These are phyloP conservation scores for Phlegmacium glaucopus DNA, from an alignment of 768 basidiomycete genomes.

Conservation along the genomic window DNA sequence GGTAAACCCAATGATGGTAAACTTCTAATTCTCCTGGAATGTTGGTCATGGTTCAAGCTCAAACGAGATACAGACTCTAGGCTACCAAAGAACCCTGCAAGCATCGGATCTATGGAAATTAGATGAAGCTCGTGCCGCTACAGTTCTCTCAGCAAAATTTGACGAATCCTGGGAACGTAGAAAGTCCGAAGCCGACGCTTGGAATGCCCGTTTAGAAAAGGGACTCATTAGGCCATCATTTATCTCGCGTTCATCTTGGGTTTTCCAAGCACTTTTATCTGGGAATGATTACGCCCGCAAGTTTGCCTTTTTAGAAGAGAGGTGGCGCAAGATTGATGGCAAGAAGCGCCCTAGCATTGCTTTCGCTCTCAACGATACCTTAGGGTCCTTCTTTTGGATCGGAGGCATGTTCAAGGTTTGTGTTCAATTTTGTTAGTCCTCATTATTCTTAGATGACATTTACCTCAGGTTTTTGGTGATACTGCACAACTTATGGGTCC, in stretches of 20 bases:
- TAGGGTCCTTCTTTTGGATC: conserved; percentile 58
- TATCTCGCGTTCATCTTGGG: conserved; percentile 38
- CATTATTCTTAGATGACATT: not conserved
- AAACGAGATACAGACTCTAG: conserved; percentile 39
- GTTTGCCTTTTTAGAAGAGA: conserved; percentile 29
- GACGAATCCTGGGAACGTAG: conserved; percentile 53
- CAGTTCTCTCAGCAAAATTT: conserved; percentile 46
- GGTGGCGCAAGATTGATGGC: conserved; percentile 45
- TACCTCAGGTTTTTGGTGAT: conserved; percentile 53
- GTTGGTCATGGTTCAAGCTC: not conserved
- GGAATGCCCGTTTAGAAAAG: conserved; percentile 47
- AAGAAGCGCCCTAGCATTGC: conserved; percentile 48
- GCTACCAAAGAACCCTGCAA: conserved; percentile 71
- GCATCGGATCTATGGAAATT: conserved; percentile 75
- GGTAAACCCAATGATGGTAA: conserved; percentile 59
- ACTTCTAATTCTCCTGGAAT: not conserved
- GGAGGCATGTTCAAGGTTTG: conserved; percentile 59
- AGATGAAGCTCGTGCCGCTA: conserved; percentile 46
- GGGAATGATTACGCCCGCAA: conserved; percentile 24
- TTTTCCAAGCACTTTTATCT: conserved; percentile 24
- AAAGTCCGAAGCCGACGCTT: conserved; percentile 44
- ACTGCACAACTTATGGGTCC: conserved; percentile 61
- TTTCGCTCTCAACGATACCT: conserved; percentile 59
- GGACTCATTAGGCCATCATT: conserved; percentile 43
- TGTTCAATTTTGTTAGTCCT: not conserved